Evolutionary conservation across 129 eudicot species (phyloP), one percentile per base, ranked within the genome.

Genomic region (Cynara cardunculus): DNA sequence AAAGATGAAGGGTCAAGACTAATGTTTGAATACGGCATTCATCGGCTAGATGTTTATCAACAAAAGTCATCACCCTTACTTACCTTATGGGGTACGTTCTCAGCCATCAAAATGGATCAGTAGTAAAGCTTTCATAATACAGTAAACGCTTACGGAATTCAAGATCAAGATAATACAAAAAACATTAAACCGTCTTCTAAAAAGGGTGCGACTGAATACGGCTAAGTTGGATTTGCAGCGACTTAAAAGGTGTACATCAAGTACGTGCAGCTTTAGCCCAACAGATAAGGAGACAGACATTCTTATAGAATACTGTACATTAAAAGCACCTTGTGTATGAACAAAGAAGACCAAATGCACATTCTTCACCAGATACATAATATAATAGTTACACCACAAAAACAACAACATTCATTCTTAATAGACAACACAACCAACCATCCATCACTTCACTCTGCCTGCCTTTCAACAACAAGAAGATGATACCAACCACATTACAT

Each of bases 391-490:
- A 56, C 65, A 56, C 65, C 65, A 56, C 65, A 56, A 56, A 56
- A 56, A 56, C 65, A 41, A 41, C 53, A 56, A 18, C 62, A 53
- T 56, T 56, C 65, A 56, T 56, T 56, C 65, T 56, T 56, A 56
- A 56, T 56, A 56, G 65, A 56, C 65, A 56, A 56, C 65, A 56
- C 80, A 72, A 22, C 71, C 71, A 69, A 28, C 73, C 82, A 77
- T 83, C 82, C 81, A 82, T 25, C 77, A 62, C 73, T 71, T 83
- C 24, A 2, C 27, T 11, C 27, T 62, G 27, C 14, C 25, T 59
- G 12, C 24, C 24, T 56, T 56, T 56, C 65, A 27, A 25, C 30
- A 68, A 26, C 27, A 64, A 24, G 19, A 82, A 24, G 41, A 72
- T 25, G 46, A 69, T 76, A 76, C 59, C 27, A 27, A 46, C 35